phyloP scores from a whole-genome alignment of 345 rosid genomes.

The Cardamine chenopodiifolia region DNA sequence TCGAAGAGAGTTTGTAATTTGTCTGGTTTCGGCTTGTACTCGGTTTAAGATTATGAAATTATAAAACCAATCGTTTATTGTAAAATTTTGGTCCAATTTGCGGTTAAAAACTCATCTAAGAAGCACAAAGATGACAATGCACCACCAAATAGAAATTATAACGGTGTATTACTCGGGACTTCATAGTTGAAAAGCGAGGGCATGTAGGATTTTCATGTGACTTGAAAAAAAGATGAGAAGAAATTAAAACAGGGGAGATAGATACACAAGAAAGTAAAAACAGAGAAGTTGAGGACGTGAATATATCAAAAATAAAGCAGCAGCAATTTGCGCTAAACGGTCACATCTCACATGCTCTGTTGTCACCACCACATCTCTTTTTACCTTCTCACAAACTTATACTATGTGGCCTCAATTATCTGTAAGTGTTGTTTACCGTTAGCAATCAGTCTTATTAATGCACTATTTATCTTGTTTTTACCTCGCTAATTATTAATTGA shows the following conservation, averaged over 20 bases:
- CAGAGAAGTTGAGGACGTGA: conserved; percentile 43
- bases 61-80: neutral
- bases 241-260: conserved; percentile 45
- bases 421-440: conserved; percentile 16
- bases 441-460: neutral
- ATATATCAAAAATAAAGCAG: conserved; percentile 25
- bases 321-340: conserved; percentile 40
- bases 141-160: conserved; percentile 7
- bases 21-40: conserved; percentile 3
- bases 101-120: neutral
- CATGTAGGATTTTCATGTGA: conserved; percentile 44
- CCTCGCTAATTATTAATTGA: neutral
- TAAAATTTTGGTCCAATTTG: neutral
- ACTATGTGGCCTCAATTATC: conserved; percentile 38
- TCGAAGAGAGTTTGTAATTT: neutral
- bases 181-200: conserved; percentile 31
- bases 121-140: conserved; percentile 6
- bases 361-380: conserved; percentile 41
- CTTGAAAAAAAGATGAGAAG: conserved; percentile 11
- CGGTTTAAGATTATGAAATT: neutral
- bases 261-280: conserved; percentile 43
- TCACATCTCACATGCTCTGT: conserved; percentile 49
- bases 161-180: conserved; percentile 33
- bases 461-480: neutral
- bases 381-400: conserved; percentile 34